These are phyloP conservation scores for Beta corolliflora DNA, from an alignment of 179 eudicot genomes.

Conservation along the genomic window DNA sequence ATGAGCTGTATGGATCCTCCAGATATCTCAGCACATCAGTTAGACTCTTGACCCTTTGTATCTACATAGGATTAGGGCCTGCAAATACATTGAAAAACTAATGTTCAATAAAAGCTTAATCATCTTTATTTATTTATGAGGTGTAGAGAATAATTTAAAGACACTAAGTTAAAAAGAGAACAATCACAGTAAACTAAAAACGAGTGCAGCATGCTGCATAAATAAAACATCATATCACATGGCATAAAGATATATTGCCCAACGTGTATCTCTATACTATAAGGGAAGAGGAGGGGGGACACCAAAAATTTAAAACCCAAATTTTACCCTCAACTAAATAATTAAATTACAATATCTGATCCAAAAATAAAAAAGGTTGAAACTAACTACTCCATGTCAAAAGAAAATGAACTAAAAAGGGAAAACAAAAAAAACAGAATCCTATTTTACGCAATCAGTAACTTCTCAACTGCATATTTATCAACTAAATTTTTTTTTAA, in stretches of 20 bases:
- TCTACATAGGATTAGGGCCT: conserved; percentile 29
- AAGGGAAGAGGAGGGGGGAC: too few species aligned
- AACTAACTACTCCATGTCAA: too few species aligned
- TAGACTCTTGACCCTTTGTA: conserved; percentile 1
- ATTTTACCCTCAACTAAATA: too few species aligned
- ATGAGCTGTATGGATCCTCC: conserved; percentile 24
- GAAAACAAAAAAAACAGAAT: too few species aligned
- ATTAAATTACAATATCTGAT: too few species aligned
- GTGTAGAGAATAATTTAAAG: neutral
- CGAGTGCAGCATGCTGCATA: neutral
- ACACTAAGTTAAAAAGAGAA: neutral
- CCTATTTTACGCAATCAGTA: too few species aligned
- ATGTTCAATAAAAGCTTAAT: neutral
- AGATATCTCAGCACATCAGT: conserved; percentile 19
- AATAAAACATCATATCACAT: neutral
- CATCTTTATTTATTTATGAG: neutral
- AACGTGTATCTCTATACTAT: too few species aligned
- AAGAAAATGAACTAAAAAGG: too few species aligned
- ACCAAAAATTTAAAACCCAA: too few species aligned
- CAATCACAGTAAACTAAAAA: neutral
- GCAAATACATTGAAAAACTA: neutral
- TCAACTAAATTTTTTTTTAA: too few species aligned
- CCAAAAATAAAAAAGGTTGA: too few species aligned
- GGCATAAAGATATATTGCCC: neutral
- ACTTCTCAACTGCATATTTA: too few species aligned